Percentiles rank a stretch among this genome's conserved stretches.
phyloP scores from a whole-genome alignment of 2,329 filamentous ascomycete genomes.

The Cytospora paraplurivora region DNA sequence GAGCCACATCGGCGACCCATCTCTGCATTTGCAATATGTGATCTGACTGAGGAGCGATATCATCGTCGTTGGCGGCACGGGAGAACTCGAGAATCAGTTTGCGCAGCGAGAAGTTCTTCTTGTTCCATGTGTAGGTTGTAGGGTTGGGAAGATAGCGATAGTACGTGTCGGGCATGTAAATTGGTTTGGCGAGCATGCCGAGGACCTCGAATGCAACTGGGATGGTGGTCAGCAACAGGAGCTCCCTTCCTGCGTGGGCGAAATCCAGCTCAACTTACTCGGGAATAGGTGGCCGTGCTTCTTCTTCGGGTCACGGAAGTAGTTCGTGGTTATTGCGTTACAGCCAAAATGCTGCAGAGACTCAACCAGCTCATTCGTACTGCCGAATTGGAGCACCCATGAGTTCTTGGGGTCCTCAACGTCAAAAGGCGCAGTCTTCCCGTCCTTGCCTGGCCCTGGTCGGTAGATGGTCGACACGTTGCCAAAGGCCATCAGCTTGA shows the following conservation, averaged over 20 bases:
- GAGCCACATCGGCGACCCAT: conserved; percentile 20
- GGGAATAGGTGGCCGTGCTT: conserved; percentile 53
- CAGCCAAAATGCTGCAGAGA: conserved; percentile 57
- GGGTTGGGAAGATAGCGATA: conserved; percentile 61
- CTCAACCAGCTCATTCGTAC: conserved; percentile 51
- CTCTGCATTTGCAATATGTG: conserved; percentile 27
- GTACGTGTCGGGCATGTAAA: conserved; percentile 52
- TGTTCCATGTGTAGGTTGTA: conserved; percentile 57
- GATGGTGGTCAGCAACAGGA: conserved; percentile 28
- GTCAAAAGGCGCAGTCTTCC: conserved; percentile 30
- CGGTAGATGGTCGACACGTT: conserved; percentile 55
- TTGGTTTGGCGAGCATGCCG: conserved; percentile 56
- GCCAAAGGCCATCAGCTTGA: conserved; percentile 60
- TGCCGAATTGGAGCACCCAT: conserved; percentile 51
- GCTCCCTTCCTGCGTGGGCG: not conserved
- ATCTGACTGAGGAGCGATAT: conserved; percentile 23
- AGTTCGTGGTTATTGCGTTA: conserved; percentile 53
- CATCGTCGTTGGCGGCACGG: conserved; percentile 34
- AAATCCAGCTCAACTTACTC: conserved; percentile 39
- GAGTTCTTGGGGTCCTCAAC: conserved; percentile 46
- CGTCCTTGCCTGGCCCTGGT: conserved; percentile 22
- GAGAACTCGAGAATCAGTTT: conserved; percentile 46
- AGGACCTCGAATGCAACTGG: conserved; percentile 60
- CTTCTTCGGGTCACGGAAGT: conserved; percentile 43
- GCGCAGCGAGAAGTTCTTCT: conserved; percentile 47